These are phyloP conservation scores for Cicer judaicum DNA, from an alignment of 306 rosid species.

Conservation along the genomic window DNA sequence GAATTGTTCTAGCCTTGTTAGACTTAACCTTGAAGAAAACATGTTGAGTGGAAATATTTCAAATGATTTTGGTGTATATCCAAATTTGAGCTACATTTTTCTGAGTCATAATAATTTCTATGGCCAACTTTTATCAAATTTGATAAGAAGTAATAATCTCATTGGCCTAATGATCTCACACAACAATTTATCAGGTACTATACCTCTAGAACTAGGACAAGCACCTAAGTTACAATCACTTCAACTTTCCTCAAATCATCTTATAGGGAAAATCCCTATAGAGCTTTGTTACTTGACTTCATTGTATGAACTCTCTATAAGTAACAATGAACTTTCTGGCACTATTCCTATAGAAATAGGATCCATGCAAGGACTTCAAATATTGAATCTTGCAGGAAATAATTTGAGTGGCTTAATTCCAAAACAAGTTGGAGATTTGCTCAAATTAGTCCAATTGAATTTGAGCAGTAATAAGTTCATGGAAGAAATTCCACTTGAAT, in stretches of 20 bases:
- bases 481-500: conserved; percentile 30
- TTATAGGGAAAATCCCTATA: conserved; percentile 51
- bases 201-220: conserved; percentile 45
- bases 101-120: conserved; percentile 41
- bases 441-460: neutral
- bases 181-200: conserved; percentile 39
- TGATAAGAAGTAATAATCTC: conserved; percentile 32
- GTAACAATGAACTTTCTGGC: conserved; percentile 40
- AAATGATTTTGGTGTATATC: conserved; percentile 51
- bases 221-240: conserved; percentile 30
- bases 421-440: conserved; percentile 19
- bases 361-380: neutral
- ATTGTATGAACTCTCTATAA: conserved; percentile 5
- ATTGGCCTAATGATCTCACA: neutral
- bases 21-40: conserved; percentile 48
- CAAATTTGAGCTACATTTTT: conserved; percentile 25
- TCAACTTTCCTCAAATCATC: conserved; percentile 46
- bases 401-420: conserved; percentile 41
- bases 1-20: conserved; percentile 40
- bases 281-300: conserved; percentile 45
- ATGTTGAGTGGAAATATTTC: conserved; percentile 48
- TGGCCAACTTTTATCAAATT: conserved; percentile 42
- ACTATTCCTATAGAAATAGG: conserved; percentile 39
- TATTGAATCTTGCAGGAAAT: conserved; percentile 37
- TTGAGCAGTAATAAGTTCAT: conserved; percentile 41